These are phyloP conservation scores for Phlebiopsis flavidoalba DNA, from an alignment of 768 basidiomycete species.

Conservation along the genomic window DNA sequence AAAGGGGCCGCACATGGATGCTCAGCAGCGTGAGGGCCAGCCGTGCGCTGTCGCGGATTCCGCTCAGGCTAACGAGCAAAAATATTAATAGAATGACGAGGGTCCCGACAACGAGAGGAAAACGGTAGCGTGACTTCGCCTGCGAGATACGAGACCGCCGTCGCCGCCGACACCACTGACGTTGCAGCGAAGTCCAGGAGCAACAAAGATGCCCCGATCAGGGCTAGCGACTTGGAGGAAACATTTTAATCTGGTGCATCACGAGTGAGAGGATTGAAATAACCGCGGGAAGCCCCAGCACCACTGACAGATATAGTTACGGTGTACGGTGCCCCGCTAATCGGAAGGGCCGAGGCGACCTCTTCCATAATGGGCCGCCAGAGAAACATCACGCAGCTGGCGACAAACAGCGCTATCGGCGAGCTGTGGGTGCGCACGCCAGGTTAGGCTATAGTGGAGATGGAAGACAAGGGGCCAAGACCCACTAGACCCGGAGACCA, in stretches of 20 bases:
- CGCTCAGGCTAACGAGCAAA: conserved; percentile 48
- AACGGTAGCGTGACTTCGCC: conserved; percentile 61
- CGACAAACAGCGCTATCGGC: conserved; percentile 61
- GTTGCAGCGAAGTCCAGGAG: conserved; percentile 72
- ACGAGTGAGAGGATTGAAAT: not conserved
- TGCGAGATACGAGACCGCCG: conserved; percentile 60
- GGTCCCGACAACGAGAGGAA: conserved; percentile 44
- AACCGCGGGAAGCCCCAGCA: not conserved
- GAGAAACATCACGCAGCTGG: conserved; percentile 56
- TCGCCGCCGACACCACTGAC: conserved; percentile 65
- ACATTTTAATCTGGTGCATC: conserved; percentile 47
- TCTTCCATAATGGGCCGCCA: conserved; percentile 78
- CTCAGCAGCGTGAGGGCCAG: conserved; percentile 52
- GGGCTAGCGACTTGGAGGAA: conserved; percentile 55
- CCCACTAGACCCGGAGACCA: conserved; percentile 61
- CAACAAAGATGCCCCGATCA: conserved; percentile 60
- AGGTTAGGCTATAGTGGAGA: not conserved
- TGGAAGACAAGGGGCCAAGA: not conserved
- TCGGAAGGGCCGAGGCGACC: conserved; percentile 60
- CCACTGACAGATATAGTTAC: conserved; percentile 56
- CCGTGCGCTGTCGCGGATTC: conserved; percentile 57
- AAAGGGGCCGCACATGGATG: conserved; percentile 47
- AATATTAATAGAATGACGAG: conserved; percentile 52
- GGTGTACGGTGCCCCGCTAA: conserved; percentile 68
- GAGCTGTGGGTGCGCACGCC: conserved; percentile 36